Evolutionary conservation across 2,329 filamentous ascomycete genomes (phyloP).

Genomic region (Xylariaceae sp.): DNA sequence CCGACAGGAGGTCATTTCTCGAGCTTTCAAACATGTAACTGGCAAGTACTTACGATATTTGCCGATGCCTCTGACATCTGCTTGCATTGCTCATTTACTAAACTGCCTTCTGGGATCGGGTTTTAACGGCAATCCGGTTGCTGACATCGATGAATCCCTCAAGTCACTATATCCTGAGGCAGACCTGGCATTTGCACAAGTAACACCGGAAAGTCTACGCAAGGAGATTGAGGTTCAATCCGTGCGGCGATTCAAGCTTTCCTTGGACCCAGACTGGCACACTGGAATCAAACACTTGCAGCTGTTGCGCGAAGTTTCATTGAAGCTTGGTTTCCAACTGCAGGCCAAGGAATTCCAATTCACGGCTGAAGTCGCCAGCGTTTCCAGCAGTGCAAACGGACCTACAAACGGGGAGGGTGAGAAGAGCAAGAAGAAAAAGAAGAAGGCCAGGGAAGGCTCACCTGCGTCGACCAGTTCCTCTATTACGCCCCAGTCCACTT

Average conservation of each 20-base stretch:
- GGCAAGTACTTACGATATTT: conserved; percentile 75
- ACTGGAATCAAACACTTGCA: conserved; percentile 68
- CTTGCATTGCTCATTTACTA: conserved; percentile 79
- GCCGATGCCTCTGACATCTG: conserved; percentile 72
- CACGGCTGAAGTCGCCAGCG: conserved; percentile 36
- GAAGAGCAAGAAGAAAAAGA: conserved; percentile 60
- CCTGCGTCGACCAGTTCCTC: conserved; percentile 43
- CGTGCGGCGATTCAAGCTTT: conserved; percentile 69
- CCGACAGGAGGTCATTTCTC: conserved; percentile 89
- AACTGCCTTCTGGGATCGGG: conserved; percentile 84
- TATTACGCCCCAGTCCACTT: conserved; percentile 52
- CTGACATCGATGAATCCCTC: conserved; percentile 72
- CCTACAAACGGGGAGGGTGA: conserved; percentile 43
- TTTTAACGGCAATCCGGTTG: conserved; percentile 70
- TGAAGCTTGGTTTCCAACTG: conserved; percentile 88
- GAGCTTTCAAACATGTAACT: conserved; percentile 90
- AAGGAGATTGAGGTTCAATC: conserved; percentile 69
- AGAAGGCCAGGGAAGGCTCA: conserved; percentile 53
- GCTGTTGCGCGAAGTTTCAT: conserved; percentile 78
- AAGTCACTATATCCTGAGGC: conserved; percentile 74
- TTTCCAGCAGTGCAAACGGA: conserved; percentile 38
- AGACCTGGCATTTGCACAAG: conserved; percentile 74
- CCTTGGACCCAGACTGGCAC: conserved; percentile 65
- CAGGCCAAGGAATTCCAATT: conserved; percentile 75
- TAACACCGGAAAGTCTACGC: conserved; percentile 69